A percentile compares a stretch with the other conserved stretches of the same genome.
Evolutionary conservation across 805 yeast species (phyloP).

Genomic region (Barnettozyma botsteinii): DNA sequence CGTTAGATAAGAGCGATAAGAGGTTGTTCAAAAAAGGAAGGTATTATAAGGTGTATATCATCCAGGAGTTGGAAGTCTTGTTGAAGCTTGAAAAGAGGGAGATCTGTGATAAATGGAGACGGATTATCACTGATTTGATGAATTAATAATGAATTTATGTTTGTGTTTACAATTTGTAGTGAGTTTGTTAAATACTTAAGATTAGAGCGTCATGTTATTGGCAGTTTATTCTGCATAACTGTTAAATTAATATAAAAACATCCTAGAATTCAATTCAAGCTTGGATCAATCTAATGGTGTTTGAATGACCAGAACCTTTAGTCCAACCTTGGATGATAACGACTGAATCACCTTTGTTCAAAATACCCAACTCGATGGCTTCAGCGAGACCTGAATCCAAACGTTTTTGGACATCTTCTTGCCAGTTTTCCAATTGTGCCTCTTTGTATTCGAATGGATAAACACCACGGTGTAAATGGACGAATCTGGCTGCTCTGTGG

Average conservation of each 20-base stretch:
- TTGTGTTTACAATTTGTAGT: too few species aligned
- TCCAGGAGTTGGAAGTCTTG: constrained; percentile 6
- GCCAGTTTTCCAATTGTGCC: constrained; percentile 70
- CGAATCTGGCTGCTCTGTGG: constrained; percentile 85
- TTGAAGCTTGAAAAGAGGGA: constrained; percentile 2
- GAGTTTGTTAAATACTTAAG: too few species aligned
- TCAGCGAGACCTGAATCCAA: constrained; percentile 87
- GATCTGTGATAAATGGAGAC: constrained; percentile 13
- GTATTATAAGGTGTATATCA: constrained; percentile 12
- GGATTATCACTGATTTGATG: too few species aligned
- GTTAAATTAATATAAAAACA: too few species aligned
- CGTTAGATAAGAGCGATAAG: background rate
- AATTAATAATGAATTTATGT: too few species aligned
- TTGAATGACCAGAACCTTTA: constrained; percentile 97
- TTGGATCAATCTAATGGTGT: constrained; percentile 89
- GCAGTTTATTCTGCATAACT: too few species aligned
- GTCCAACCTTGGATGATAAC: constrained; percentile 99
- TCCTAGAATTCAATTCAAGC: too few species aligned
- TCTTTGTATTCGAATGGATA: constrained; percentile 87
- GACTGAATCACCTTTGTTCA: constrained; percentile 80
- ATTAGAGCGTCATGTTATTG: too few species aligned
- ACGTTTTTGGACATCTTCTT: constrained; percentile 92
- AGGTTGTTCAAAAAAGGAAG: constrained; percentile 16
- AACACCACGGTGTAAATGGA: constrained; percentile 97
- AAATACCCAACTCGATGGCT: constrained; percentile 81